Evolutionary conservation across 768 basidiomycete species (phyloP), one percentile per base, ranked within the genome.

Genomic region (Paxillus involutus): DNA sequence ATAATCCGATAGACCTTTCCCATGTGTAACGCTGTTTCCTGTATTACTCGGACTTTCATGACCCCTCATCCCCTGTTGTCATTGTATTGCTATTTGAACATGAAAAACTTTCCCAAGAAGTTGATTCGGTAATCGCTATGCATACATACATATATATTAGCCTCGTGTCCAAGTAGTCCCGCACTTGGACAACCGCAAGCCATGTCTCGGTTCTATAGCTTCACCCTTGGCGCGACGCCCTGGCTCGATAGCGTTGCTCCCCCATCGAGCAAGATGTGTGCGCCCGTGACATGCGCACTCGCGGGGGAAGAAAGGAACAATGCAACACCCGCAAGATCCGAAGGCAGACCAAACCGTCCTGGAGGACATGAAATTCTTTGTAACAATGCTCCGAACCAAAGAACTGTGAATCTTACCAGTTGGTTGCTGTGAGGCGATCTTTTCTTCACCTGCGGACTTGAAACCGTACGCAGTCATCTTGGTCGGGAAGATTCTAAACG

Each of bases 401-500:
- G 41, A 40, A 49, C 42, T 24, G 29, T 1, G 19, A 26, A n/a
- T 57, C 69, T 12, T 60, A 84, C 89, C 87, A 63, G 83, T 84
- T 21, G 89, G 89, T 55, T 91, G 88, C 16, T 61, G 64, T 1
- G 74, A 64, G 37, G 74, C 75, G 54, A 89, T 78, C 8, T 62
- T 71, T 21, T 80, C 78, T 53, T 81, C 80, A 7, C 86, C 85
- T 3, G 69, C 70, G 2, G 65, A 75, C 59, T 82, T 80, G 59
- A 90, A 71, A 3, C 83, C 86, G 47, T 75, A 90, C 0, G 87
- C 82, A 1, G 91, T 92, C 90, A 94, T 92, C 73, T 87, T 91
- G 44, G 86, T 88, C 0, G 88, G 89, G 73, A 89, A 94, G 12
- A 91, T 71, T 2, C 86, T 86, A 58, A 4, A 33, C 14, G 29